Percentiles rank a stretch among this genome's conserved stretches.
Evolutionary conservation across 306 rosid species (phyloP).

Genomic region (Hylodesmum podocarpum): DNA sequence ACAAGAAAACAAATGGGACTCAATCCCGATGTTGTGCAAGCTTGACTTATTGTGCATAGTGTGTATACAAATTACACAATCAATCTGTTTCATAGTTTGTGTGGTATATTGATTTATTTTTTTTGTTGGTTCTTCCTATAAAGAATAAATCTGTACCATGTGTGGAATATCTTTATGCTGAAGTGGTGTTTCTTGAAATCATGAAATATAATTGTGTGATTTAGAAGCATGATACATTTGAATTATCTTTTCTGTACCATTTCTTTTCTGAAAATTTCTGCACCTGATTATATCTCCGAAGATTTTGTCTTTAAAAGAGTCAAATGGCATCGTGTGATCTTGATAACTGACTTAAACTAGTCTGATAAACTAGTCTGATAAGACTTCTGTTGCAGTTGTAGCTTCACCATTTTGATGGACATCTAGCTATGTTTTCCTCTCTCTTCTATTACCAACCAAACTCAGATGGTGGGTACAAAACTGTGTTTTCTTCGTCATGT

Average conservation of each 20-base stretch:
- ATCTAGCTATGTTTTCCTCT: background rate
- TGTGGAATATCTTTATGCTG: background rate
- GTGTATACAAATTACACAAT: constrained; percentile 4
- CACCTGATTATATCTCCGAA: background rate
- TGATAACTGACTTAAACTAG: background rate
- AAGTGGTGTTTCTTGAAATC: constrained; percentile 1
- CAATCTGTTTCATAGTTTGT: background rate
- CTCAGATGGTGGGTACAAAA: background rate
- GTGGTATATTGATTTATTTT: background rate
- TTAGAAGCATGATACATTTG: background rate
- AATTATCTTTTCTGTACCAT: background rate
- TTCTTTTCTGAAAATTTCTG: background rate
- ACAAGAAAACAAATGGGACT: constrained; percentile 71
- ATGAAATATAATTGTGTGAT: constrained; percentile 1
- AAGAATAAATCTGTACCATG: background rate
- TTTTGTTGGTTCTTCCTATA: background rate
- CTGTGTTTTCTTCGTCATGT: background rate
- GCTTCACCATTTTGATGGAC: background rate
- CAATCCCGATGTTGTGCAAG: constrained; percentile 21
- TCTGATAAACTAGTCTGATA: background rate
- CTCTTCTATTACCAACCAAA: background rate
- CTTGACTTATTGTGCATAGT: constrained; percentile 14
- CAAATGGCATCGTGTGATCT: background rate
- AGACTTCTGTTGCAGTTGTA: background rate
- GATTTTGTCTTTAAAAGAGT: background rate